A percentile compares a stretch with the other conserved stretches of the same genome.
These are phyloP conservation scores for Puccinia triticina DNA, from an alignment of 1,284 basidiomycete genomes.

Conservation along the genomic window DNA sequence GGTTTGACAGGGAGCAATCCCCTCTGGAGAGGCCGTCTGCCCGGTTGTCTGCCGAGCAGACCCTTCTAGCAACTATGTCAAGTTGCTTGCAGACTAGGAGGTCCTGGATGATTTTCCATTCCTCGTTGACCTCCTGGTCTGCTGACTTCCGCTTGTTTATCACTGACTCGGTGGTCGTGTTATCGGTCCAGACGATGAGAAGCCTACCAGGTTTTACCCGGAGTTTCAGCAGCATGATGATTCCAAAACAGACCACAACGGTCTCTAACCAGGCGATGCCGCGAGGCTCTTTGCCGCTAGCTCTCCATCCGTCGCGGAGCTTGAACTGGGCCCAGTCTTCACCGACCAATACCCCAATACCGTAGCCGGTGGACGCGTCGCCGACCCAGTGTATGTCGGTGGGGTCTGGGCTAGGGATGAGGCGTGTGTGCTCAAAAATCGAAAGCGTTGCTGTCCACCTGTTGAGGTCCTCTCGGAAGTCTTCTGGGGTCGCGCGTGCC, in stretches of 20 bases:
- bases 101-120: not conserved
- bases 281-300: not conserved
- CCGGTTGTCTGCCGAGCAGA: not conserved
- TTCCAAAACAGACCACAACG: not conserved
- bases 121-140: no score
- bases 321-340: slow-evolving; percentile 4
- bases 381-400: slow-evolving; percentile 1
- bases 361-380: slow-evolving; percentile 15
- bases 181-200: slow-evolving; percentile 10
- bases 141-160: no score
- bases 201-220: not conserved
- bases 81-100: not conserved
- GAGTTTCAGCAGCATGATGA: not conserved
- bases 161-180: no score
- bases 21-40: slow-evolving; percentile 18
- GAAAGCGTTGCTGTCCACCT: not conserved
- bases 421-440: not conserved
- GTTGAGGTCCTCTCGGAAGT: not conserved
- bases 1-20: no score
- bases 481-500: not conserved
- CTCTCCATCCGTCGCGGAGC: not conserved
- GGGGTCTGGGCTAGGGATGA: not conserved
- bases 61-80: not conserved
- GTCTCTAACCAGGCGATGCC: slow-evolving; percentile 16
- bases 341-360: not conserved